phyloP scores from a whole-genome alignment of 257 asterid species.

The Cynanchum wilfordii region DNA sequence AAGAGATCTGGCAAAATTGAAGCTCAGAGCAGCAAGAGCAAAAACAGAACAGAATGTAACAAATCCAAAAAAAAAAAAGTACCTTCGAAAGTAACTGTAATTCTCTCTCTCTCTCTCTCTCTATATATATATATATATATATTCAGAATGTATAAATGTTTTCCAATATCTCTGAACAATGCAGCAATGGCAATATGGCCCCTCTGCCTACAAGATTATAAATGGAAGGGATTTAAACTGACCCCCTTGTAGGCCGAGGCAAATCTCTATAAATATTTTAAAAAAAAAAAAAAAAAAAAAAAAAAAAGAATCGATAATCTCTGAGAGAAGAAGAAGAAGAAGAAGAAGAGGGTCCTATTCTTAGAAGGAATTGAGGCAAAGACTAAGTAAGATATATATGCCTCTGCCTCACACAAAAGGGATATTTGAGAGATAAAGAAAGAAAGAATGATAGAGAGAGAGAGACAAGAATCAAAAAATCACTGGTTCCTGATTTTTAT shows the following conservation, averaged over 20 bases:
- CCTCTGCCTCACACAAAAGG: conserved; percentile 12
- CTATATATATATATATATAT: neutral
- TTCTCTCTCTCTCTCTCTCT: neutral
- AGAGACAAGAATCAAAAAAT: neutral
- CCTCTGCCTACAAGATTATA: conserved; percentile 5
- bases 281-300: neutral
- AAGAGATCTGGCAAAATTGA: conserved; percentile 21
- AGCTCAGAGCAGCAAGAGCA: conserved; percentile 15
- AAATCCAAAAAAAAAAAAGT: neutral
- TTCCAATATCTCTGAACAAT: neutral
- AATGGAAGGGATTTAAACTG: conserved; percentile 1
- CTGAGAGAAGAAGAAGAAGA: neutral
- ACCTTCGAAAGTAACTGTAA: conserved; percentile 18
- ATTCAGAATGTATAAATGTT: neutral
- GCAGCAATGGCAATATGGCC: neutral
- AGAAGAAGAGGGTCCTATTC: neutral
- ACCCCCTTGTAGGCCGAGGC: conserved; percentile 6
- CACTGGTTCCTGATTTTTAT: neutral
- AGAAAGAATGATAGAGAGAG: no score
- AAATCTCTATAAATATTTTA: neutral
- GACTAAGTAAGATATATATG: conserved; percentile 1
- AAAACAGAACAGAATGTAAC: neutral
- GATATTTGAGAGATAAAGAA: neutral
- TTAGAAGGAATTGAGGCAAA: conserved; percentile 1
- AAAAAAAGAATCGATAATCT: neutral